Conservation (phyloP, 2,329 filamentous ascomycete species). For the Diaporthe longicolla region DNA sequence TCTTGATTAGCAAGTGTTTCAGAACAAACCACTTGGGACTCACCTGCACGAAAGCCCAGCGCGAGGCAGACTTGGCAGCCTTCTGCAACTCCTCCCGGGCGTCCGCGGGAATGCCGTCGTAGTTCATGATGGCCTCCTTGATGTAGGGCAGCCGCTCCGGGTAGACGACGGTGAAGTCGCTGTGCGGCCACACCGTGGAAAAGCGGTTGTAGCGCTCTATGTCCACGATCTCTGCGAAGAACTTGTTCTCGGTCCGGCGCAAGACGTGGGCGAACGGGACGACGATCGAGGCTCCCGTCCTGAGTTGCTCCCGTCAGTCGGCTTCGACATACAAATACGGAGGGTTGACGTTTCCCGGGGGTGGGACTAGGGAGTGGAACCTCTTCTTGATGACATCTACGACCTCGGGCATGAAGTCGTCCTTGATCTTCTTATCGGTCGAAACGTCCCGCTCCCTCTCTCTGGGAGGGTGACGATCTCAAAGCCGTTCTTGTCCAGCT, state of each 20-base stretch:
- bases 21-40: not conserved
- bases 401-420: conserved; percentile 14
- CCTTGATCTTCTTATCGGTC: not conserved
- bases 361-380: not conserved
- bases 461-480: conserved; percentile 22
- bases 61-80: conserved; percentile 50
- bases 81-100: conserved; percentile 54
- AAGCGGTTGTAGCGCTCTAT: conserved; percentile 55
- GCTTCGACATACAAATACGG: not conserved
- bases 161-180: conserved; percentile 55
- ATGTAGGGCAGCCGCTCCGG: conserved; percentile 1
- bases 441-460: not conserved
- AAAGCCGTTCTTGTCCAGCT: conserved; percentile 38
- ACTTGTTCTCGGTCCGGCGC: conserved; percentile 26
- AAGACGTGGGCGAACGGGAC: conserved; percentile 35
- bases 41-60: conserved; percentile 29
- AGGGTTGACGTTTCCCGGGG: not conserved
- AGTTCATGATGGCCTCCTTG: conserved; percentile 45
- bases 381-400: conserved; percentile 12
- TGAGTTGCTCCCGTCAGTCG: not conserved
- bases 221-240: conserved; percentile 51
- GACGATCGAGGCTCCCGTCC: conserved; percentile 29
- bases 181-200: conserved; percentile 60
- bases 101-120: conserved; percentile 63
- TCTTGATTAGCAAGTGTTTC: not conserved